Conservation (phyloP, 352 stramenopile species). For the Phytopythium helicoides region DNA sequence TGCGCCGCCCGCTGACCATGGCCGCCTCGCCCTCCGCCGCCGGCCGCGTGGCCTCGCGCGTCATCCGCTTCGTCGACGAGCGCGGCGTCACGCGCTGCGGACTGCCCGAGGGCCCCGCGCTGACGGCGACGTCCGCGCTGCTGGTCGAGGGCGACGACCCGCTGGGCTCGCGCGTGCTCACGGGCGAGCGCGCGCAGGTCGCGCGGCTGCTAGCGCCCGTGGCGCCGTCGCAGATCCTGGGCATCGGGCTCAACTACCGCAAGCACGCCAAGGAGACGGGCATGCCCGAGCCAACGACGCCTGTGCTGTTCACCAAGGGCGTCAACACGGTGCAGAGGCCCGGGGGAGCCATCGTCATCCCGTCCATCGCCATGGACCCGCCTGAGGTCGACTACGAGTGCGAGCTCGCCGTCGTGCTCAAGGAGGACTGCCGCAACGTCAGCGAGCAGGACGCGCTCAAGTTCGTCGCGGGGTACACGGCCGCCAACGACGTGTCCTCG, state of each 20-base stretch:
- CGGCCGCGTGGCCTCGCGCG: slow-evolving; percentile 44
- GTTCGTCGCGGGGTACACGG: slow-evolving; percentile 88
- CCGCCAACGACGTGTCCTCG: slow-evolving; percentile 85
- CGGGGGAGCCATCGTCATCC: slow-evolving; percentile 75
- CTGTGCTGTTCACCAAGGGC: slow-evolving; percentile 88
- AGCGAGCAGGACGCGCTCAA: slow-evolving; percentile 76
- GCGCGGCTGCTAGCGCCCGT: slow-evolving; percentile 75
- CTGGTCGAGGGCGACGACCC: slow-evolving; percentile 69
- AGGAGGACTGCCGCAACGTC: slow-evolving; percentile 78
- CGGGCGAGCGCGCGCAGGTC: slow-evolving; percentile 53
- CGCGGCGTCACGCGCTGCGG: slow-evolving; percentile 58
- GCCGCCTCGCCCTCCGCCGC: too few relatives aligned
- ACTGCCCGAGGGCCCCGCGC: slow-evolving; percentile 32
- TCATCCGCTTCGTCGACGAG: slow-evolving; percentile 71
- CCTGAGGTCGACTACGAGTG: too few relatives aligned
- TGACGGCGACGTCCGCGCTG: slow-evolving; percentile 32
- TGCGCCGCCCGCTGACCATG: too few relatives aligned
- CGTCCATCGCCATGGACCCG: slow-evolving; percentile 53
- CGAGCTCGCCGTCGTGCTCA: slow-evolving; percentile 87
- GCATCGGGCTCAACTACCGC: slow-evolving; percentile 90
- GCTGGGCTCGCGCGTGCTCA: slow-evolving; percentile 58
- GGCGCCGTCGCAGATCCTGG: slow-evolving; percentile 75
- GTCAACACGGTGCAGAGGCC: slow-evolving; percentile 74
- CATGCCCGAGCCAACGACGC: slow-evolving; percentile 69
- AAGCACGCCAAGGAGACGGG: slow-evolving; percentile 87